These are phyloP conservation scores for Pouteria campechiana DNA, from an alignment of 179 eudicot genomes.

Conservation along the genomic window DNA sequence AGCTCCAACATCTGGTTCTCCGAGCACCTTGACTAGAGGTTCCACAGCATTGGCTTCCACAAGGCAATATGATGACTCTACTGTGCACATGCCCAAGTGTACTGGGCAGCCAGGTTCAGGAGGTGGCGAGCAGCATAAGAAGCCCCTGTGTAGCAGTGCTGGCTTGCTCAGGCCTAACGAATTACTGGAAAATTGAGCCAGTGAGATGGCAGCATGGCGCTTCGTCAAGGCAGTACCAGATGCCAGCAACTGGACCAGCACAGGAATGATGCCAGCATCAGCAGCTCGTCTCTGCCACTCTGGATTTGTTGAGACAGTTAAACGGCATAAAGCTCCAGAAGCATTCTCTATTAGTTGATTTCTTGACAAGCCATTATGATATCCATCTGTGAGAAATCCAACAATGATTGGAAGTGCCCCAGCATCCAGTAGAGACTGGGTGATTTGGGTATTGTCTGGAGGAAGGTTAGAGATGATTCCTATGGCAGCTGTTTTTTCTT, in stretches of 20 bases:
- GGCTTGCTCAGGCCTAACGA: constrained; percentile 14
- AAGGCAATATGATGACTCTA: constrained; percentile 27
- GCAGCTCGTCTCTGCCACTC: constrained; percentile 22
- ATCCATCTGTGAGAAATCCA: constrained; percentile 3
- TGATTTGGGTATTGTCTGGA: constrained; percentile 13
- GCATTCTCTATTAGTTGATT: constrained; percentile 21
- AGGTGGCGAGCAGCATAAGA: constrained; percentile 27
- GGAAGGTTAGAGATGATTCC: constrained; percentile 24
- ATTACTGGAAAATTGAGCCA: constrained; percentile 19
- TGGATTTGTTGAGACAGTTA: constrained; percentile 12
- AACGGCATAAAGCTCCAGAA: constrained; percentile 19
- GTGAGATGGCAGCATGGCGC: constrained; percentile 18
- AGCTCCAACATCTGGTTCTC: constrained; percentile 10
- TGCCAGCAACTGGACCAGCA: constrained; percentile 21
- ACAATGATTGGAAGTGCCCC: constrained; percentile 13
- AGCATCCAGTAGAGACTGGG: constrained; percentile 15
- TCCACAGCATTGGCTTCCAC: constrained; percentile 24
- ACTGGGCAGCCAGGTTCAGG: constrained; percentile 21
- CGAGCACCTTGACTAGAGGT: constrained; percentile 22
- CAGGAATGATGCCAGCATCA: constrained; percentile 22
- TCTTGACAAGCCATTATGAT: constrained; percentile 6
- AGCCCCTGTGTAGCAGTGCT: constrained; percentile 6
- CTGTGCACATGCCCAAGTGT: constrained; percentile 22
- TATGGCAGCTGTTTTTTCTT: constrained; percentile 26
- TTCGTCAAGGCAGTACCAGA: constrained; percentile 21